Base-by-base conservation (phyloP, 83 land plant genomes). In the Picea abies region DNA sequence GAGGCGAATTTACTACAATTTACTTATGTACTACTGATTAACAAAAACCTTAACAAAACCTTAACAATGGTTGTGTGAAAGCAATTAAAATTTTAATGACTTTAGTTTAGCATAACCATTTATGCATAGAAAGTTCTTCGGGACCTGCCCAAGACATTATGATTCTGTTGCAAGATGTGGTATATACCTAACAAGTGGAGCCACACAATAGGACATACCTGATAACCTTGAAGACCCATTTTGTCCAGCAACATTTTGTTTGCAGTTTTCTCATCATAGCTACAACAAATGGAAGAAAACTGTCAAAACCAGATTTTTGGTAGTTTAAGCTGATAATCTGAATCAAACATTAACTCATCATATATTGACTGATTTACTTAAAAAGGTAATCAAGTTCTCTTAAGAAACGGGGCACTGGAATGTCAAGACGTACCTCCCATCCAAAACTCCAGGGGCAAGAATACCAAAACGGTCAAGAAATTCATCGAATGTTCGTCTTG, bases 381-480 rank as follows among this genome's bases (percentile, higher is more conserved):
- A 81, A 4, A 12, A 35, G 47, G 41, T 8, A 79, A 41, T n/a
- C 60, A 60, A 63, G 52, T 3, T 32, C 19, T 63, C 20, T 11
- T 78, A 41, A 67, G 37, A 22, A 23, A 23, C 3, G n/a, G 60
- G 49, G 14, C 25, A 29, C 8, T 26, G 19, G 29, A 12, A 79
- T 70, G 25, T 62, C 20, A 83, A 14, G 37, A 89, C 95, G 75
- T 86, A 97, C 99, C 84, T 88, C 62, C 93, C 94, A 65, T 90
- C 96, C 47, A 97, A 83, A 63, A 86, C 85, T 73, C 94, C 99
- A 10, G 94, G 92, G 35, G 97, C 96, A 79, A 96, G 96, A 80
- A 96, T 67, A 35, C 96, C 92, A 87, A 96, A 96, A 61, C 99
- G 89, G 60, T 90, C 89, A 11, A 96, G 83, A 85, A 96, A 96